Evolutionary conservation across 1,284 basidiomycete genomes (phyloP), one percentile per base, ranked within the genome.

Genomic region (Grifola frondosa): DNA sequence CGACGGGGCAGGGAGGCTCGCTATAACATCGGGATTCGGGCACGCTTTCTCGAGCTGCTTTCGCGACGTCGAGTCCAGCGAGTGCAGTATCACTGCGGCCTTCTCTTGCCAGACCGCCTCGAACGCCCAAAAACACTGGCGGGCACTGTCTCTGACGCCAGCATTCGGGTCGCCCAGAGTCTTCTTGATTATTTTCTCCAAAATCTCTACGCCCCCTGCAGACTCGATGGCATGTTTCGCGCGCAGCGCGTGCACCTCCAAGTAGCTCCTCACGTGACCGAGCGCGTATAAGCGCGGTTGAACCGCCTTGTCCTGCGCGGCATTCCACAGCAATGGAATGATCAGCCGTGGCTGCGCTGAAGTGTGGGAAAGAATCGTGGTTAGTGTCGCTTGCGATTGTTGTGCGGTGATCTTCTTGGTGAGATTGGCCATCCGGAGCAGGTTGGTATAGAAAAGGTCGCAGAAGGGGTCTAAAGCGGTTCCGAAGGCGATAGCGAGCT

Each of bases 341-440:
- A 89, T 65, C 7, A 77, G 63, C 21, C 88, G 80, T n/a, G 88
- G 81, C 42, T 84, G 84, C 37, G 83, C 75, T 2, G 88, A 84
- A 1, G 84, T 80, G 54, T 88, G 69, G 8, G 71, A 71, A 26
- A 99, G 78, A 49, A 98, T 75, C 5, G 76, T 70, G 1, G 78
- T 74, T 2, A 90, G 77, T 1, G 81, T 77, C 6, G 77, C 71
- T 62, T 98, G 97, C 0, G 94, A 91, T 42, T 87, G 85, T 44
- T 91, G 84, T 10, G 90, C 92, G 24, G 87, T 81, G 34, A 98
- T 84, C 63, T 94, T 97, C 69, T 99, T 99, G n/a, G 96, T 98
- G 47, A 91, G 84, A 6, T 84, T 85, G 20, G 91, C 84, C 91
- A 99, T 91, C 52, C 82, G 83, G 24, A 95, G 74, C 6, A 97